Evolutionary conservation across 306 rosid species (phyloP).

Genomic region (Notholithocarpus densiflorus): DNA sequence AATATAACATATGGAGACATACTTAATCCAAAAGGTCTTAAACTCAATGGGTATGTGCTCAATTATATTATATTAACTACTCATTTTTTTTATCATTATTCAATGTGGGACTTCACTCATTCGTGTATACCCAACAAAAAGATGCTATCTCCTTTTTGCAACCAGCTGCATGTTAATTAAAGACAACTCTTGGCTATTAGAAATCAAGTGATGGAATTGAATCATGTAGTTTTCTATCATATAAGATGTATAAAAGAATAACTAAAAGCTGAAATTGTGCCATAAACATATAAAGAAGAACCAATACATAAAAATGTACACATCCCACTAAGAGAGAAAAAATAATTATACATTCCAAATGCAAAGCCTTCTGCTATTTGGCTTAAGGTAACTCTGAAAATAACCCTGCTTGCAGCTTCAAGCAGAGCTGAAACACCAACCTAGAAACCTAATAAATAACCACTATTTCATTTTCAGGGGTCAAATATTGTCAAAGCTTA

Average conservation of each 20-base stretch:
- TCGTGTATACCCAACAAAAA: neutral
- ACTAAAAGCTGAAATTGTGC: neutral
- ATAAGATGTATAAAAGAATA: neutral
- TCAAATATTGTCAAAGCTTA: neutral
- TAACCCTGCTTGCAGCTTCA: slow-evolving; percentile 81
- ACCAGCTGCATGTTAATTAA: neutral
- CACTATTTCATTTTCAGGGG: neutral
- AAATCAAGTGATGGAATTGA: neutral
- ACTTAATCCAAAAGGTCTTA: too few relatives aligned
- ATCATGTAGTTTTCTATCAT: neutral
- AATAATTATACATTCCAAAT: slow-evolving; percentile 62
- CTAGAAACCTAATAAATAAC: slow-evolving; percentile 7
- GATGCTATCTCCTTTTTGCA: neutral
- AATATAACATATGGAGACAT: too few relatives aligned
- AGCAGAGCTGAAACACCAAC: slow-evolving; percentile 77
- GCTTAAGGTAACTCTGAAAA: slow-evolving; percentile 59
- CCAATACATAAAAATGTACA: neutral
- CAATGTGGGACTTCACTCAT: too few relatives aligned
- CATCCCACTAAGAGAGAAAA: neutral
- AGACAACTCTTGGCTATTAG: neutral
- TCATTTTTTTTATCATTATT: too few relatives aligned
- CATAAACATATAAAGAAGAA: neutral
- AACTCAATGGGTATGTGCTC: too few relatives aligned
- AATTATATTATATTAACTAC: too few relatives aligned
- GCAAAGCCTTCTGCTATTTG: slow-evolving; percentile 82